phyloP scores from a whole-genome alignment of 176 grass and related monocot genomes.

The Musa troglodytarum region DNA sequence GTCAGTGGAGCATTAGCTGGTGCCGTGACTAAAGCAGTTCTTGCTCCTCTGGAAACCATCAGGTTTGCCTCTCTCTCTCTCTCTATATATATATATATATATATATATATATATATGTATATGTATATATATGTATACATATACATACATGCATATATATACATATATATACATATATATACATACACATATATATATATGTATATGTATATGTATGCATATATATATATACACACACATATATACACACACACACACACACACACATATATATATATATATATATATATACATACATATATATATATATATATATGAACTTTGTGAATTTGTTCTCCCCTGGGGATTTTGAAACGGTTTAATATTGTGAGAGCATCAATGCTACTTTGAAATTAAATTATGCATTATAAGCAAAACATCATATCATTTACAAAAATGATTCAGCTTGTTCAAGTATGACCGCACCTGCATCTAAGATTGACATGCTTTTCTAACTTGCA shows the following conservation, averaged over 20 bases:
- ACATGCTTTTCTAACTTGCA: no score
- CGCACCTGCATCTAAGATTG: no score
- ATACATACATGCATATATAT: not conserved
- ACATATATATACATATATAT: not conserved
- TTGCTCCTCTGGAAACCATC: slow-evolving; percentile 83
- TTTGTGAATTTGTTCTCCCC: not conserved
- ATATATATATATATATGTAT: not conserved
- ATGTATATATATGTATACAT: no score
- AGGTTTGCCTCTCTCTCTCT: slow-evolving; percentile 25
- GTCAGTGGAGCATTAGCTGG: slow-evolving; percentile 82
- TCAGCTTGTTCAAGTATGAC: not conserved
- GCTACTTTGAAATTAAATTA: not conserved
- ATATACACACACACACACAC: no score
- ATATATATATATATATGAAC: not conserved
- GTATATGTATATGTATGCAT: no score
- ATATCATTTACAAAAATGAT: not conserved
- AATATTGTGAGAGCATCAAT: not conserved
- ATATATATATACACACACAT: not conserved
- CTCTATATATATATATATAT: not conserved
- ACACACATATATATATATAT: no score
- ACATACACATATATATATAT: not conserved
- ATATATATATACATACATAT: not conserved
- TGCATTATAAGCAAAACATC: not conserved
- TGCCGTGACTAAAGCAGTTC: slow-evolving; percentile 71
- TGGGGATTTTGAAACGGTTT: not conserved